These are phyloP conservation scores for Cercospora zeina DNA, from an alignment of 2,329 filamentous ascomycete species.

Conservation along the genomic window DNA sequence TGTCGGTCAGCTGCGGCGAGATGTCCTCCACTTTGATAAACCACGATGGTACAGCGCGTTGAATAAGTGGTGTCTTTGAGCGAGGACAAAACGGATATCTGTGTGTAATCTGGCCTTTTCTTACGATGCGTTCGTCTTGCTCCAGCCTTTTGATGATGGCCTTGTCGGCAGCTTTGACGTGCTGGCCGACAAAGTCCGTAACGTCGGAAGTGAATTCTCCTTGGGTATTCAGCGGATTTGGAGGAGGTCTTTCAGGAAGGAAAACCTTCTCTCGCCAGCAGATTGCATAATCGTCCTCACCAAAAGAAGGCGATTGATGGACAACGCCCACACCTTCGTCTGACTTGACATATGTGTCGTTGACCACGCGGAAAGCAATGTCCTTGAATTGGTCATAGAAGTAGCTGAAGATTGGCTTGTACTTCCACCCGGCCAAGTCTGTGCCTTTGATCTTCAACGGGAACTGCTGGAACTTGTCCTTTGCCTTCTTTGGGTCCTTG, in stretches of 20 bases:
- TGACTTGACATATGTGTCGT: conserved; percentile 81
- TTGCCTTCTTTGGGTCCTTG: conserved; percentile 94
- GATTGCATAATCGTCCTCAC: conserved; percentile 92
- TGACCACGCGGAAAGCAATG: conserved; percentile 75
- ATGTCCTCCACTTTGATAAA: conserved; percentile 85
- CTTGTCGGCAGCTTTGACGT: conserved; percentile 92
- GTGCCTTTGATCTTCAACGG: conserved; percentile 73
- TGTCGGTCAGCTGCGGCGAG: conserved; percentile 84
- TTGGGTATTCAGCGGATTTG: conserved; percentile 84
- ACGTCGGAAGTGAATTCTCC: conserved; percentile 78
- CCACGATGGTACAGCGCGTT: conserved; percentile 89
- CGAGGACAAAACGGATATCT: conserved; percentile 92
- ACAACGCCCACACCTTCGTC: conserved; percentile 93
- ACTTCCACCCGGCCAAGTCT: conserved; percentile 85
- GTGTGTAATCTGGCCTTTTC: conserved; percentile 85
- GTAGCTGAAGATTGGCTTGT: conserved; percentile 85
- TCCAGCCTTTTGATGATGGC: conserved; percentile 89
- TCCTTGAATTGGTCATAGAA: conserved; percentile 89
- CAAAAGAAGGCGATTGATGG: conserved; percentile 89
- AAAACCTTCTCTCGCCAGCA: conserved; percentile 76
- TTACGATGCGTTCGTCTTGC: conserved; percentile 70
- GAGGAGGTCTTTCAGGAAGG: conserved; percentile 72
- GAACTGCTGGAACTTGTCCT: conserved; percentile 83
- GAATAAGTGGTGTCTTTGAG: conserved; percentile 93
- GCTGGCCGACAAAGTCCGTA: conserved; percentile 76